Percentiles rank a stretch among this genome's conserved stretches.
Evolutionary conservation across 2,329 filamentous ascomycete genomes (phyloP).

Genomic region (Periglandula ipomoeae): DNA sequence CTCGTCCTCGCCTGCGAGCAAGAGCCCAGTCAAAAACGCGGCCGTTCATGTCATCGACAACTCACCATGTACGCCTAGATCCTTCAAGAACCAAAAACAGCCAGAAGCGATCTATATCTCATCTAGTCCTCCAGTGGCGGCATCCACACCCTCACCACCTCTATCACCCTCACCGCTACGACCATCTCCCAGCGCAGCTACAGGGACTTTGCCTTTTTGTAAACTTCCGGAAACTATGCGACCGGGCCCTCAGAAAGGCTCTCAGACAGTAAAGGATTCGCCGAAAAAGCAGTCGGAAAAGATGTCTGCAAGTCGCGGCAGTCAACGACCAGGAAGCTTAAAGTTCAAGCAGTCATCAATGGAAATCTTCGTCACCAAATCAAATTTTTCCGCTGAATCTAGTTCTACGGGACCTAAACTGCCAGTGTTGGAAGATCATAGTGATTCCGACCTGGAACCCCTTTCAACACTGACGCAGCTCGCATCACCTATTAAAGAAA

Average conservation of each 20-base stretch:
- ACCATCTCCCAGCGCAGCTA: constrained; percentile 7
- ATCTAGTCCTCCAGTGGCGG: constrained; percentile 30
- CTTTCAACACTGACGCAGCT: not conserved
- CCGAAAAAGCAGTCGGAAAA: constrained; percentile 1
- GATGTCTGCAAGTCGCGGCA: not conserved
- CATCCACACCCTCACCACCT: constrained; percentile 19
- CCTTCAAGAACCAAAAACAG: constrained; percentile 12
- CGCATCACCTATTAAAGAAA: not conserved
- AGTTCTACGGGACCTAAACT: no score
- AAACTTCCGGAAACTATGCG: constrained; percentile 17
- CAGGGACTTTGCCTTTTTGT: constrained; percentile 9
- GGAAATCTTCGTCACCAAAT: constrained; percentile 16
- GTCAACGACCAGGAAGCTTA: not conserved
- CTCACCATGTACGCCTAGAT: constrained; percentile 35
- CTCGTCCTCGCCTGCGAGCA: constrained; percentile 15
- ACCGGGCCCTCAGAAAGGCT: constrained; percentile 13
- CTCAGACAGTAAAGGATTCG: constrained; percentile 12
- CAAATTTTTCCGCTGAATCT: not conserved
- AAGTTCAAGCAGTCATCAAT: constrained; percentile 26
- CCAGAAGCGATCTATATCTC: constrained; percentile 34
- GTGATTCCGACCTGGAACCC: constrained; percentile 11
- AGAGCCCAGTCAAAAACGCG: constrained; percentile 14
- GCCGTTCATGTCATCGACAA: constrained; percentile 30
- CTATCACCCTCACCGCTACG: constrained; percentile 14
- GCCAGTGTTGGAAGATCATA: constrained; percentile 4